Base-by-base conservation (phyloP, 2,329 filamentous ascomycete species). In the Chrysoporthe puriensis region DNA sequence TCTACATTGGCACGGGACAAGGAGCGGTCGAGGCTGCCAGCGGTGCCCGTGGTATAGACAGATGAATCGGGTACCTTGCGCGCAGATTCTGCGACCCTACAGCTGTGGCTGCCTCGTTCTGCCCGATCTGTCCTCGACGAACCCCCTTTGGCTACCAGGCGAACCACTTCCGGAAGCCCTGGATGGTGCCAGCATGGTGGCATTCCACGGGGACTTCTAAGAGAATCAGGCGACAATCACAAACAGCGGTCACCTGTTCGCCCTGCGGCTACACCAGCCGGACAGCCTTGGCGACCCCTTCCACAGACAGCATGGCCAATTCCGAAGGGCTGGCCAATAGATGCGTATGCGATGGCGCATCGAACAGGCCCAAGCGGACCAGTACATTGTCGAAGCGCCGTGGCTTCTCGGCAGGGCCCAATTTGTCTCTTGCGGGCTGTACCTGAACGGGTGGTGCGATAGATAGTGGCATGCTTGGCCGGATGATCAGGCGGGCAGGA, bases 21-120 rank as follows among this genome's bases (percentile, higher is more conserved):
- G 50, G 16, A 21, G 32, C 13, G 21, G 13, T 21, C 32, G 50
- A 54, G 50, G 32, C 11, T 54, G 50, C 50, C 48, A 52, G 48
- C 48, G 9, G 9, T 52, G 13, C 48, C 48, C n/a, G 26, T 26
- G 48, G n/a, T 26, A 21, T 26, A 14, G 26, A 16, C 50, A 32
- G 50, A 54, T 54, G 26, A 32, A 21, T 21, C 50, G 32, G 32
- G 50, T 54, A 54, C 32, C 21, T 54, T 9, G 50, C 50, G 16
- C 21, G 21, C 11, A 4, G 50, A 26, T 14, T 11, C 50, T 54
- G 11, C 16, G 18, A 34, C 21, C 43, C 34, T 40, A 32, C 60
- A 40, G 48, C 14, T 50, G 60, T 63, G 61, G 61, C 61, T 63
- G 61, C 46, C 48, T 62, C 43, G 34, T 6, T 36, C 16, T 46